Evolutionary conservation across 495 filamentous ascomycete genomes (phyloP).

Genomic region (Chaetomium tenue): DNA sequence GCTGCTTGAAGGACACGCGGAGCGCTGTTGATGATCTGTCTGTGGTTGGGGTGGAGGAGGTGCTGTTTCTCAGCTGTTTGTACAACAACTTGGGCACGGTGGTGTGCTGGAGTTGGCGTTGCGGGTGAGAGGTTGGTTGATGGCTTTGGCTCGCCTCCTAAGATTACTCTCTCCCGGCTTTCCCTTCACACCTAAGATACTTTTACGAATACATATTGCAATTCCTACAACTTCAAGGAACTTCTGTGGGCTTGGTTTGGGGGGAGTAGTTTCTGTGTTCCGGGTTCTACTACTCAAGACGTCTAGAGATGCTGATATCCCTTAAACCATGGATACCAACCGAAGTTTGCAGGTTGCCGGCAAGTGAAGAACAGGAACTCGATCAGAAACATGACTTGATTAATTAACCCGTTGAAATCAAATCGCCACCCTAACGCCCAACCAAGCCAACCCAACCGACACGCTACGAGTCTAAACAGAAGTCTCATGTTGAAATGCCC

Average conservation of each 20-base stretch:
- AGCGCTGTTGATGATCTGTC: neutral
- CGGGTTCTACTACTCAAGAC: neutral
- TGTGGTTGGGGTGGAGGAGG: neutral
- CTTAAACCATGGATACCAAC: too few species aligned
- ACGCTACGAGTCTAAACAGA: neutral
- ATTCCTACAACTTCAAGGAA: too few species aligned
- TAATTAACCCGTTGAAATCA: neutral
- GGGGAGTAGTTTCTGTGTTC: neutral
- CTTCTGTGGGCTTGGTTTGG: too few species aligned
- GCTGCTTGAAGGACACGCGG: neutral
- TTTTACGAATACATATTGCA: neutral
- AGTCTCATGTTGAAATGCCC: neutral
- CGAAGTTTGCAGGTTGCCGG: neutral
- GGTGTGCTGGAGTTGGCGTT: neutral
- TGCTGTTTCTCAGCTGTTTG: neutral
- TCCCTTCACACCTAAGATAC: neutral
- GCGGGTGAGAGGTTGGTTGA: neutral
- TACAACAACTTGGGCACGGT: neutral
- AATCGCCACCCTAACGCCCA: neutral
- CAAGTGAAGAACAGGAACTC: neutral
- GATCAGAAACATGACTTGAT: neutral
- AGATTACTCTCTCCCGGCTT: neutral
- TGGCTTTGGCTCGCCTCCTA: neutral
- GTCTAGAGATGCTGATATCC: too few species aligned
- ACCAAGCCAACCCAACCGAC: neutral